Evolutionary conservation across 2,329 filamentous ascomycete genomes (phyloP), one percentile per base, ranked within the genome.

Genomic region (Penicillium capsulatum): DNA sequence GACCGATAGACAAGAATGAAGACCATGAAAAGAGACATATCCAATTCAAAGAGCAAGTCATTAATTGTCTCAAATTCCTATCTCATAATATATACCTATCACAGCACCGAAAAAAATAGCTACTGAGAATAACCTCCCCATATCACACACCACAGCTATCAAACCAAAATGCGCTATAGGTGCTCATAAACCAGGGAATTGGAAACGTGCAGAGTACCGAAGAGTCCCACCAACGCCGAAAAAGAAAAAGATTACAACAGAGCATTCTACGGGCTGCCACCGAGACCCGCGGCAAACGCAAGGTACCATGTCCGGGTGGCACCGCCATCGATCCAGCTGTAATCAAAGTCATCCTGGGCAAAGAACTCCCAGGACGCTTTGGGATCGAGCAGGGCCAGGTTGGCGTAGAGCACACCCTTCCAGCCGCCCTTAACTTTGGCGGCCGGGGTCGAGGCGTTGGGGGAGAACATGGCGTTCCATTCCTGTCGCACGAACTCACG

Each of bases 261-360:
- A 28, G 11, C 6, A 4, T 14, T 28, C 11, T 28, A 28, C 4
- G 9, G 11, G 26, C 26, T 14, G n/a, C 26, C 26, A 17, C 14
- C 19, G 4, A 31, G 26, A 17, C 29, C 83, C 50, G 86, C 88
- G 54, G 82, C 74, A 64, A 81, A 87, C 28, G 84, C 82, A 66
- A 94, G 66, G 68, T 90, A 94, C 88, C 88, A 94, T 17, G 86
- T 91, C 65, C 81, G 70, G 56, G 81, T 84, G 2, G 86, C 87
- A 11, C 92, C 91, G 1, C 86, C 87, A 66, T 96, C 69, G 38
- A 72, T 63, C 77, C 79, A 87, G 29, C 66, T 64, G 24, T 75
- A 71, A 56, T 89, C 74, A 57, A 92, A 91, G 11, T 74, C 68
- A 1, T 69, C 61, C 45, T 77, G 70, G 1, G 73, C 74, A 61